A percentile compares a stretch with the other conserved stretches of the same genome.
Conservation (phyloP, 1,284 basidiomycete species). For the Malassezia brasiliensis region DNA sequence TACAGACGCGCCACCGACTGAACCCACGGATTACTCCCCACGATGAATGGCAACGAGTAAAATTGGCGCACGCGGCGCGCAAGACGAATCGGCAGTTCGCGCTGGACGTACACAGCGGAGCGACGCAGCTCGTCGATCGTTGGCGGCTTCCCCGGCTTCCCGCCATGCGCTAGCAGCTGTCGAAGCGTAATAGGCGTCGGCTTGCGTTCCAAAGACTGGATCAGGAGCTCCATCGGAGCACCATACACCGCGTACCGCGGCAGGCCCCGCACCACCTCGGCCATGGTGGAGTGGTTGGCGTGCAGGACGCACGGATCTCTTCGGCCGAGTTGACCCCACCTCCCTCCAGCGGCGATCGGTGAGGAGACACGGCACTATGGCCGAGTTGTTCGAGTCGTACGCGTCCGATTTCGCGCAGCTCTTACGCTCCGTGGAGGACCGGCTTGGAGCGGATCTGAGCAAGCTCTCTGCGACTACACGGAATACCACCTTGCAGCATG, state of each 20-base stretch:
- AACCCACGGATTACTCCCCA: slow-evolving; percentile 80
- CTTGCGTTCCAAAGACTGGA: slow-evolving; percentile 26
- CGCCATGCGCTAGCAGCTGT: slow-evolving; percentile 35
- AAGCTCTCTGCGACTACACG: slow-evolving; percentile 57
- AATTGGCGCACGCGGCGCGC: slow-evolving; percentile 41
- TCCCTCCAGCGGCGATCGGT: not conserved
- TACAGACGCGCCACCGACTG: slow-evolving; percentile 65
- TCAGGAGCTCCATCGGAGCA: slow-evolving; percentile 34
- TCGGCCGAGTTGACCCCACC: too few relatives aligned
- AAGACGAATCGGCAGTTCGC: slow-evolving; percentile 44
- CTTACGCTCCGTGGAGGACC: slow-evolving; percentile 25
- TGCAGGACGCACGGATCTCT: too few relatives aligned
- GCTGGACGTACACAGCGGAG: slow-evolving; percentile 38
- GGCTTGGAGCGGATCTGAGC: slow-evolving; percentile 21
- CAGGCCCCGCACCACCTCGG: slow-evolving; percentile 4
- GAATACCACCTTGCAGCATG: slow-evolving; percentile 69
- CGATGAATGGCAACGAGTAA: slow-evolving; percentile 55
- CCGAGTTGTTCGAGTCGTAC: slow-evolving; percentile 46
- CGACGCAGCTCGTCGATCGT: slow-evolving; percentile 32
- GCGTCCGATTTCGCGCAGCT: slow-evolving; percentile 41
- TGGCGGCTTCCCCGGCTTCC: slow-evolving; percentile 28
- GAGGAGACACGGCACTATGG: slow-evolving; percentile 25
- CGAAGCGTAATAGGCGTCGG: slow-evolving; percentile 38
- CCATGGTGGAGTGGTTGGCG: not conserved
- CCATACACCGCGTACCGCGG: slow-evolving; percentile 28